These are phyloP conservation scores for Liquidambar formosana DNA, from an alignment of 164 flowering plant genomes.

Conservation along the genomic window DNA sequence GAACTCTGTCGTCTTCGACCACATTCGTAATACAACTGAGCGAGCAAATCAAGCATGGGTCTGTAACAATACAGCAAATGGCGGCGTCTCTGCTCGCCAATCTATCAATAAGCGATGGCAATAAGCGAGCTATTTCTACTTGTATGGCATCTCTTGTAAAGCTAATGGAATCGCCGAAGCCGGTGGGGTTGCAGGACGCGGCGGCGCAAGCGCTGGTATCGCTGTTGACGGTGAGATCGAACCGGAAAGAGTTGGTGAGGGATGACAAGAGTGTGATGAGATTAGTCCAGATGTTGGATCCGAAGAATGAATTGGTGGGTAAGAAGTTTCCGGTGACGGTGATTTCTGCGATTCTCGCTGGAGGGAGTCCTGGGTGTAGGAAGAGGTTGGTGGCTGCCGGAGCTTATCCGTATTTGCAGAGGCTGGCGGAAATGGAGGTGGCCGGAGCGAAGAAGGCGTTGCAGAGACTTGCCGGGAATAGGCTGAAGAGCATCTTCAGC, in stretches of 20 bases:
- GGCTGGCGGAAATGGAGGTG: conserved; percentile 65
- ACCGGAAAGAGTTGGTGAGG: conserved; percentile 61
- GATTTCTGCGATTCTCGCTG: conserved; percentile 40
- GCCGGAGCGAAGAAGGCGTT: conserved; percentile 71
- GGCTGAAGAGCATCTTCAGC: conserved; percentile 63
- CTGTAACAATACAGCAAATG: conserved; percentile 40
- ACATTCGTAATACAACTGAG: conserved; percentile 45
- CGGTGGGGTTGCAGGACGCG: conserved; percentile 59
- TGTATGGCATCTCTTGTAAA: conserved; percentile 63
- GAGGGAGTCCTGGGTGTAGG: conserved; percentile 56
- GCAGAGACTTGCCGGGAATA: conserved; percentile 63
- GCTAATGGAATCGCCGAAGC: conserved; percentile 68
- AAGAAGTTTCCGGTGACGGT: conserved; percentile 64
- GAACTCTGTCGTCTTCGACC: conserved; percentile 45
- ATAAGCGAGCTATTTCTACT: conserved; percentile 49
- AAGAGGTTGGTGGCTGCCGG: conserved; percentile 66
- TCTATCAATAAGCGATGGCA: conserved; percentile 49
- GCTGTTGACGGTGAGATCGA: conserved; percentile 53
- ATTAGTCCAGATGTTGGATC: conserved; percentile 68
- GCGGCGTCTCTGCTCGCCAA: conserved; percentile 46
- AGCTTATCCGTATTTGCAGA: conserved; percentile 53
- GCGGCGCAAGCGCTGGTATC: conserved; percentile 54
- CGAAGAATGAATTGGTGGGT: conserved; percentile 43
- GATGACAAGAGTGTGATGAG: conserved; percentile 73
- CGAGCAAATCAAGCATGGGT: conserved; percentile 58